Evolutionary conservation across 306 rosid species (phyloP).

Genomic region (Ceratonia siliqua): DNA sequence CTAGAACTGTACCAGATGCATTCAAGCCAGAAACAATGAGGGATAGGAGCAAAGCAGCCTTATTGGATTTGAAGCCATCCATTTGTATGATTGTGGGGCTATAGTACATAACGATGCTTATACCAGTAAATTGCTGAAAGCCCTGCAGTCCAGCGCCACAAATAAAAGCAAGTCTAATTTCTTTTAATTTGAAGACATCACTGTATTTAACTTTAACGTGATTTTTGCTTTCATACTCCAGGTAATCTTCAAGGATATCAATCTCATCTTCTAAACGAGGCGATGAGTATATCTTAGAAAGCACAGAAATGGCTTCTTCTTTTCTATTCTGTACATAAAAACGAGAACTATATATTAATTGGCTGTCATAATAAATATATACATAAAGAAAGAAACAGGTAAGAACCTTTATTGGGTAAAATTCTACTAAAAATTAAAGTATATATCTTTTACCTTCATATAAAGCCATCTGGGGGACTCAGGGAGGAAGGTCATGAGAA

Average conservation of each 20-base stretch:
- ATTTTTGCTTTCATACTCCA: constrained; percentile 48
- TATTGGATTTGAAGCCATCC: constrained; percentile 60
- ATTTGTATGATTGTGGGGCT: constrained; percentile 66
- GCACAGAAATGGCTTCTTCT: constrained; percentile 50
- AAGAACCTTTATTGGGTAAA: background rate
- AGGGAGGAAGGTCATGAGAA: constrained; percentile 30
- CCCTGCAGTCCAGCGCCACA: constrained; percentile 70
- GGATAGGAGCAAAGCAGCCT: constrained; percentile 54
- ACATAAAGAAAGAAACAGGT: background rate
- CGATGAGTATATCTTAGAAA: constrained; percentile 51
- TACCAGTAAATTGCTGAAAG: constrained; percentile 65
- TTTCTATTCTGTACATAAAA: constrained; percentile 40
- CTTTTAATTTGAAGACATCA: constrained; percentile 52
- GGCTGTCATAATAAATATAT: too few species aligned
- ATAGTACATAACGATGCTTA: constrained; percentile 71
- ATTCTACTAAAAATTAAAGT: too few species aligned
- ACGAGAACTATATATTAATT: too few species aligned
- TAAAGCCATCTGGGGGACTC: constrained; percentile 38
- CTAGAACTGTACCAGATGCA: constrained; percentile 32
- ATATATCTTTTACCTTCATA: background rate
- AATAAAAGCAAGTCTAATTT: constrained; percentile 58
- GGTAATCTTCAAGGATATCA: constrained; percentile 42
- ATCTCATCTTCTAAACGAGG: constrained; percentile 57
- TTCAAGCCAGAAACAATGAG: constrained; percentile 56
- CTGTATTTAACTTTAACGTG: constrained; percentile 33